Evolutionary conservation across 306 rosid genomes (phyloP), one percentile per base, ranked within the genome.

Genomic region (Rosa rugosa): DNA sequence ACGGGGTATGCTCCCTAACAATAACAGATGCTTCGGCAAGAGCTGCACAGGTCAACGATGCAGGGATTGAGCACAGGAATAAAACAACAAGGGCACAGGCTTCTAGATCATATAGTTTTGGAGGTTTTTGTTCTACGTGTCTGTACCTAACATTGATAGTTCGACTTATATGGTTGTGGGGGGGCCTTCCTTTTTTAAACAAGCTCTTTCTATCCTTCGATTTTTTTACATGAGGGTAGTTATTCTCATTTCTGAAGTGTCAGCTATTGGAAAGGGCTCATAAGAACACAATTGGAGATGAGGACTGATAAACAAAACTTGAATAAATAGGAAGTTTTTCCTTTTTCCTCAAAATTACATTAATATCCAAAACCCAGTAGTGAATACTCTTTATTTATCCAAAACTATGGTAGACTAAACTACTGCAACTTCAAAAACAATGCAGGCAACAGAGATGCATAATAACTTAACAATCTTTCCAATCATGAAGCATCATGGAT

Each of bases 21-120:
- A 95, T 91, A 17, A 95, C 90, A 40, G 99, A 94, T 73, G 99
- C 99, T 78, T 95, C 99, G 17, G 89, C 79, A 25, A 91, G 92
- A 77, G 98, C 98, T 93, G 94, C 88, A 86, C 64, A 72, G 38
- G 75, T 75, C 81, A 86, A 82, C 36, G 49, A 56, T 9, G 16
- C 34, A 42, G 76, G 66, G 11, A 57, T 73, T 73, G 17, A 71
- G 50, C 18, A 18, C 16, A 47, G 72, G 83, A 79, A 25, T 25
- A 17, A 5, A 77, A 42, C 56, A 59, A 22, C 5, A 38, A 54
- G 16, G 45, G 57, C 56, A 59, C 9, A 17, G 5, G 69, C 56
- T 23, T 41, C 11, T 73, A 38, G 34, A n/a, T 54, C 4, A 17
- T 23, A 23, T 0, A 57, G 53, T 57, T 56, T 23, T 3, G 8